These are phyloP conservation scores for Petunia hybrid DNA, from an alignment of 305 asterid species.

Conservation along the genomic window DNA sequence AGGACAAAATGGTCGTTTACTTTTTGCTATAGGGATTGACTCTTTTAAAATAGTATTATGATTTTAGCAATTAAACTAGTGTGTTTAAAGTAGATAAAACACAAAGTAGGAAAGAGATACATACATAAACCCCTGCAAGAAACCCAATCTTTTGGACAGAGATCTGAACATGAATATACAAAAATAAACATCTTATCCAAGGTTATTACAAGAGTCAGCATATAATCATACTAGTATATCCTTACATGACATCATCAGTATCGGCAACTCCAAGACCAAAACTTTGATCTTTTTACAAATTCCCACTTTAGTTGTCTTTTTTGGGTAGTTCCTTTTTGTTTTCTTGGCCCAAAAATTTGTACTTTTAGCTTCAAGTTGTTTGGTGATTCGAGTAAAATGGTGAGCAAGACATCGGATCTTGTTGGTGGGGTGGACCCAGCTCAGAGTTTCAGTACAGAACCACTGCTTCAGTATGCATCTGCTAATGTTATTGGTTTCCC, in stretches of 20 bases:
- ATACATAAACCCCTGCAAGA: neutral
- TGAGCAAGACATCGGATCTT: constrained; percentile 65
- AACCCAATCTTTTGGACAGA: neutral
- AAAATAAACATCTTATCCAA: constrained; percentile 9
- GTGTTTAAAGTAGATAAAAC: no score
- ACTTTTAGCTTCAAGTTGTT: neutral
- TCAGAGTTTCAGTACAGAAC: constrained; percentile 66
- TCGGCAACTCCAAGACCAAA: neutral
- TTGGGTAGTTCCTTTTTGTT: neutral
- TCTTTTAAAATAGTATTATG: no score
- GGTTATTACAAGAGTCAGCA: neutral
- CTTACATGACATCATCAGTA: neutral
- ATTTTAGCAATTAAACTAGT: no score
- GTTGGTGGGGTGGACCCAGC: constrained; percentile 76
- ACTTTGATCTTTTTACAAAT: neutral
- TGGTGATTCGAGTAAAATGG: constrained; percentile 45
- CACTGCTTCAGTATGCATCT: constrained; percentile 66
- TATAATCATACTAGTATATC: neutral
- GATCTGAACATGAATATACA: neutral
- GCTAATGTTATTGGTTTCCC: constrained; percentile 85
- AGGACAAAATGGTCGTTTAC: no score
- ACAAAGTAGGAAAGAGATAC: neutral
- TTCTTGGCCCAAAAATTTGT: neutral
- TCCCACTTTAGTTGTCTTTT: neutral
- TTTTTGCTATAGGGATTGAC: no score